A percentile compares a stretch with the other conserved stretches of the same genome.
Conservation (phyloP, 2,329 filamentous ascomycete species). For the Ophiostoma sp. region DNA sequence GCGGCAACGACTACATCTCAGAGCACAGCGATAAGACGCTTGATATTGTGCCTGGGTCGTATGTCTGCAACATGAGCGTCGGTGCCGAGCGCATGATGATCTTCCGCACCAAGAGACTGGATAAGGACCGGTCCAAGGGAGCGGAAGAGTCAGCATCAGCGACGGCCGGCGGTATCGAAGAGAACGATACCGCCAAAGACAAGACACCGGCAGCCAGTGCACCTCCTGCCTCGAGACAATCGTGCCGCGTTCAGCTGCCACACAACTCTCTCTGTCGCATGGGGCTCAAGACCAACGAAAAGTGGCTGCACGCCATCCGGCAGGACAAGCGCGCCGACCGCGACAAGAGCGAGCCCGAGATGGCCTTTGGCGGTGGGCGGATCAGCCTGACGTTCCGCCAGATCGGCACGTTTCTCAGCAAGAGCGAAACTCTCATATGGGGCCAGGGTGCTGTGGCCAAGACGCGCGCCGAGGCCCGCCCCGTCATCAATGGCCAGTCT, state of each 20-base stretch:
- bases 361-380: constrained; percentile 66
- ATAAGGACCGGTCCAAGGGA: constrained; percentile 34
- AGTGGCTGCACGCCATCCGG: constrained; percentile 89
- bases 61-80: constrained; percentile 89
- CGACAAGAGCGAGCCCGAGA: constrained; percentile 66
- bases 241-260: constrained; percentile 61
- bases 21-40: constrained; percentile 97
- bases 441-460: constrained; percentile 82
- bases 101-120: constrained; percentile 69
- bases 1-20: constrained; percentile 83
- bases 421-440: constrained; percentile 67
- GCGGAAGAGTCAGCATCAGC: constrained; percentile 21
- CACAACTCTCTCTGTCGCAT: constrained; percentile 87
- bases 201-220: neutral
- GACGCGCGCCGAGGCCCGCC: constrained; percentile 51
- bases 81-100: constrained; percentile 88
- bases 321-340: constrained; percentile 68
- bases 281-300: constrained; percentile 72
- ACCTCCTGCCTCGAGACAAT: neutral
- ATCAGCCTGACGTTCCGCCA: constrained; percentile 89
- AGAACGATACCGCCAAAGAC: neutral
- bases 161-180: neutral
- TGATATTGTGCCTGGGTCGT: constrained; percentile 75
- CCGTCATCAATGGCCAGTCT: constrained; percentile 65
- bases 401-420: constrained; percentile 78